Evolutionary conservation across 495 filamentous ascomycete species (phyloP).

Genomic region (Hypomontagnella submonticulosa): DNA sequence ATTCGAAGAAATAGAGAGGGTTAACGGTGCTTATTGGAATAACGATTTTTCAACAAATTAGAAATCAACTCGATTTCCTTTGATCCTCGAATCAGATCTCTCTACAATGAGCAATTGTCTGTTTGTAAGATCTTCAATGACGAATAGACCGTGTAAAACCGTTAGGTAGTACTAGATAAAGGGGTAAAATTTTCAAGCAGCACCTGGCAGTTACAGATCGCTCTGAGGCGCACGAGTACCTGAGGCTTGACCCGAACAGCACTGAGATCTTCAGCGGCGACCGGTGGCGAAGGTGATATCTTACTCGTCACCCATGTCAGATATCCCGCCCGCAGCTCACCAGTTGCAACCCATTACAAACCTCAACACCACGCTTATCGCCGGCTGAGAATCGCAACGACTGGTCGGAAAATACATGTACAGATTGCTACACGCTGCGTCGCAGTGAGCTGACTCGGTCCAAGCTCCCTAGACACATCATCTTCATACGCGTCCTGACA

Average conservation of each 20-base stretch:
- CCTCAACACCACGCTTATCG: conserved; percentile 31
- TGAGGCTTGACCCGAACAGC: conserved; percentile 24
- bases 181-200: not conserved
- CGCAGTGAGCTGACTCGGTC: conserved; percentile 17
- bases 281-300: conserved; percentile 6
- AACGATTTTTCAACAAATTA: not conserved
- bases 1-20: conserved; percentile 1
- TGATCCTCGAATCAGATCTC: not conserved
- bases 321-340: conserved; percentile 33
- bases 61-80: conserved; percentile 1
- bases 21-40: not conserved
- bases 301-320: conserved; percentile 18
- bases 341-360: conserved; percentile 35
- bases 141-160: not conserved
- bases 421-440: conserved; percentile 1
- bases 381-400: conserved; percentile 22
- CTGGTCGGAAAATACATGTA: conserved; percentile 16
- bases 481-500: conserved; percentile 21
- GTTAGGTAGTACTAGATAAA: not conserved
- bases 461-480: not conserved
- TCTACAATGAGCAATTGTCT: not conserved
- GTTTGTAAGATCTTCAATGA: conserved; percentile 11
- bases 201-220: conserved; percentile 9
- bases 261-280: conserved; percentile 30
- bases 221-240: conserved; percentile 8